Evolutionary conservation across 1,284 basidiomycete species (phyloP), one percentile per base, ranked within the genome.

Genomic region (Cutaneotrichosporon sp.): DNA sequence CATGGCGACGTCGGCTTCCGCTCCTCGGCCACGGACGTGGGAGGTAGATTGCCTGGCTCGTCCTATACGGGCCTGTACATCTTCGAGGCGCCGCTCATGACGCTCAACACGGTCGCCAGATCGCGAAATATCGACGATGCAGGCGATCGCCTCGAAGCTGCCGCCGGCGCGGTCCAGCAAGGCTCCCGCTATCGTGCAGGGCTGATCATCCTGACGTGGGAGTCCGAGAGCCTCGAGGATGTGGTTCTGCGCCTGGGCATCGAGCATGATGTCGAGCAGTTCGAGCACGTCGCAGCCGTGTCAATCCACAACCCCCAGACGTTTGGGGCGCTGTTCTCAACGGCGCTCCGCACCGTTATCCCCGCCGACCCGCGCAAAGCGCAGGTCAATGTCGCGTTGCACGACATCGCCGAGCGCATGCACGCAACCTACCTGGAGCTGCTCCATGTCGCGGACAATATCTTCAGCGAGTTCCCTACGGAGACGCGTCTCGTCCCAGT

Each of bases 161-260:
- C 73, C 1, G 60, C 69, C 13, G 68, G 73, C 8, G 46, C 63
- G 0, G 46, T 63, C 13, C 56, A 67, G 38, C 58, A 65, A n/a
- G 57, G 64, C 0, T 68, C 71, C 32, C 65, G 69, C 21, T 77
- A 73, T 60, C 47, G 34, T 0, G 63, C 73, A 2, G 62, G 68
- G 2, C 63, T 79, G 59, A 50, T 79, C 21, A 53, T 79, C 22
- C n/a, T 79, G 5, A 73, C 72, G 1, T 77, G 75, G 76, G 70
- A 74, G 42, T 67, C 71, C n/a, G 76, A 77, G 61, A 65, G 66
- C 6, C 59, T 75, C 0, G 72, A 74, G 5, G 72, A 74, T 6
- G 53, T 79, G 5, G 60, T 66, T 6, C 63, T 66, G 5, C 60
- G 75, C 58, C 65, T 78, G 1, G 68, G 68, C 2, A 73, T 78